Conservation (phyloP, 1,284 basidiomycete genomes). For the Cutaneotrichosporon dermatis region DNA sequence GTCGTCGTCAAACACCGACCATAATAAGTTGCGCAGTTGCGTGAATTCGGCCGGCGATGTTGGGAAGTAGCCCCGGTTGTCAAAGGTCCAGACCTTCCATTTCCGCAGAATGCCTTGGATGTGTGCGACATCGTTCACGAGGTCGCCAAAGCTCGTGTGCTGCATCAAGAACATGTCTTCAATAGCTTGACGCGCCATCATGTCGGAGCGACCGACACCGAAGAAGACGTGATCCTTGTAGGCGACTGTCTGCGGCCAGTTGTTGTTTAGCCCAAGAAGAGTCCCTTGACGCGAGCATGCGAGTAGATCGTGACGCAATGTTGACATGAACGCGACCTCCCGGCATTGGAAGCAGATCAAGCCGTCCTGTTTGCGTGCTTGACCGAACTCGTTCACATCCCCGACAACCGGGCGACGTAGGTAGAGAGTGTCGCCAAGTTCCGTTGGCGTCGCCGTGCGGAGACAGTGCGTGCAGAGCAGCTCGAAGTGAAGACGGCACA, state of each 20-base stretch:
- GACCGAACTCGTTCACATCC: constrained; percentile 17
- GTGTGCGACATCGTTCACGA: constrained; percentile 8
- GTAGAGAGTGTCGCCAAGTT: not conserved
- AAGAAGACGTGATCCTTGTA: constrained; percentile 15
- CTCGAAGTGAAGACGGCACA: constrained; percentile 21
- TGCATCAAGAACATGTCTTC: constrained; percentile 26
- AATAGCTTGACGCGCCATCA: constrained; percentile 15
- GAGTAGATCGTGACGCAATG: constrained; percentile 10
- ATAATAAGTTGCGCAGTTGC: not conserved
- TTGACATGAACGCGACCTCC: constrained; percentile 3
- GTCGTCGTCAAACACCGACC: not conserved
- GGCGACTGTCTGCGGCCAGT: not conserved
- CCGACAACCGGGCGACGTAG: constrained; percentile 5
- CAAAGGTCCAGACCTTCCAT: not conserved
- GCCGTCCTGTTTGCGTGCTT: not conserved
- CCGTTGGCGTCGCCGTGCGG: not conserved
- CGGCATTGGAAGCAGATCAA: constrained; percentile 22
- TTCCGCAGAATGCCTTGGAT: constrained; percentile 15
- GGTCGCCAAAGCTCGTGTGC: constrained; percentile 27
- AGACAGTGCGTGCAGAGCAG: constrained; percentile 25
- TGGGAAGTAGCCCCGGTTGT: not conserved
- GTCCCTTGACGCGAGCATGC: constrained; percentile 17
- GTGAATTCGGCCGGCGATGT: not conserved
- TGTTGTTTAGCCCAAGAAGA: constrained; percentile 8
- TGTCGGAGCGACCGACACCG: constrained; percentile 7